Percentiles rank a stretch among this genome's conserved stretches.
These are phyloP conservation scores for Uronychia binucleata DNA, from an alignment of 73 alveolate species.

Conservation along the genomic window DNA sequence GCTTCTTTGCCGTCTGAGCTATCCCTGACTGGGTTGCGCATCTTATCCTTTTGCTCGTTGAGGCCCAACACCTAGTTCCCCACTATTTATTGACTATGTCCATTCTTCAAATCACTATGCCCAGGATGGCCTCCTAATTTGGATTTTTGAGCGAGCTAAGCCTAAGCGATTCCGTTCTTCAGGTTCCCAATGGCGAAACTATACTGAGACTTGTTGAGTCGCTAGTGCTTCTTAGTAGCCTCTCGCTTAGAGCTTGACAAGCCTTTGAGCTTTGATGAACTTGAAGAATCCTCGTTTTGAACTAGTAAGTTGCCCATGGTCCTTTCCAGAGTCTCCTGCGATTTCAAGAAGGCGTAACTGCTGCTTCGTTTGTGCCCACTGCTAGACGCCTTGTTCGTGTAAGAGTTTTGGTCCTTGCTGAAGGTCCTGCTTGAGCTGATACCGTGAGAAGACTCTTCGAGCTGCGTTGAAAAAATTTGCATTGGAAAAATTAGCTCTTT, in stretches of 20 bases:
- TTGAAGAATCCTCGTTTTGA: background rate
- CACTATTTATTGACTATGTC: no score
- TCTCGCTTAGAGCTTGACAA: background rate
- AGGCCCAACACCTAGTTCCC: no score
- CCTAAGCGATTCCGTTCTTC: background rate
- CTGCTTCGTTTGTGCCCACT: background rate
- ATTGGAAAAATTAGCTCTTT: background rate
- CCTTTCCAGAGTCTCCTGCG: background rate
- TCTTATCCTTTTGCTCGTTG: background rate
- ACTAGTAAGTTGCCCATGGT: background rate
- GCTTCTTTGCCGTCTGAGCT: background rate
- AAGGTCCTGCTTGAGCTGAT: background rate
- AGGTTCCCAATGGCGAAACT: background rate
- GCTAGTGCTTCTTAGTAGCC: background rate
- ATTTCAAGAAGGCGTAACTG: background rate
- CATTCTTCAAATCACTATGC: no score
- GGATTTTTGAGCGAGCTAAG: background rate
- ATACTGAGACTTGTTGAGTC: background rate
- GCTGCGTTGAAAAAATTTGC: background rate
- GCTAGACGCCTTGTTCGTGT: background rate
- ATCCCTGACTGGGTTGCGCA: background rate
- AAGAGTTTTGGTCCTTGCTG: background rate
- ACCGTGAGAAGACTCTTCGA: background rate
- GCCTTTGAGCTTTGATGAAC: background rate
- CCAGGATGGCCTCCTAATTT: no score